Conservation (phyloP, 305 asterid genomes). For the Fraxinus sp. region DNA sequence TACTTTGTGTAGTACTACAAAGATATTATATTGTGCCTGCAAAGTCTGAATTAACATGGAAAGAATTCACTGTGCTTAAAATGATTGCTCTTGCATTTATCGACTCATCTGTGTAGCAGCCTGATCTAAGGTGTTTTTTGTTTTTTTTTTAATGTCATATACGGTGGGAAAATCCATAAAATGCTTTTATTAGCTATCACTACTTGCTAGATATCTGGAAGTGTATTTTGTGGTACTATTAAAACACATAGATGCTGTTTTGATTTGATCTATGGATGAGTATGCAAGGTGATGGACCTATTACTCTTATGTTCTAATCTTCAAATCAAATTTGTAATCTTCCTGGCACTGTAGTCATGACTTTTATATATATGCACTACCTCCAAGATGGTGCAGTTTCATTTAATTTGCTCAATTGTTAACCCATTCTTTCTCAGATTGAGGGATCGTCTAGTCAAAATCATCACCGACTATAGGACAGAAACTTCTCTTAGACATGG, state of each 20-base stretch:
- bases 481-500: constrained; percentile 96
- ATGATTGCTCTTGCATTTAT: background rate
- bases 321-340: background rate
- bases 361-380: background rate
- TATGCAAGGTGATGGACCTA: background rate
- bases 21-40: background rate
- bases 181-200: background rate
- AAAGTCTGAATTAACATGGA: background rate
- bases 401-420: background rate
- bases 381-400: background rate
- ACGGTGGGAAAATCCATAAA: background rate
- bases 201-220: background rate
- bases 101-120: background rate
- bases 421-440: constrained; percentile 49
- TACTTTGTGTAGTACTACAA: background rate
- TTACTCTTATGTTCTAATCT: background rate
- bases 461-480: constrained; percentile 92
- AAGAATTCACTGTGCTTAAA: background rate
- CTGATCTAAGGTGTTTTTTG: background rate
- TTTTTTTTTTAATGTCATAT: too few relatives aligned
- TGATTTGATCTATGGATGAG: background rate
- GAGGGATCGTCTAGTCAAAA: constrained; percentile 92
- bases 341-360: background rate
- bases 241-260: background rate
- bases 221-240: background rate